phyloP scores from a whole-genome alignment of 441 rosid species.

The Adansonia gregorii region DNA sequence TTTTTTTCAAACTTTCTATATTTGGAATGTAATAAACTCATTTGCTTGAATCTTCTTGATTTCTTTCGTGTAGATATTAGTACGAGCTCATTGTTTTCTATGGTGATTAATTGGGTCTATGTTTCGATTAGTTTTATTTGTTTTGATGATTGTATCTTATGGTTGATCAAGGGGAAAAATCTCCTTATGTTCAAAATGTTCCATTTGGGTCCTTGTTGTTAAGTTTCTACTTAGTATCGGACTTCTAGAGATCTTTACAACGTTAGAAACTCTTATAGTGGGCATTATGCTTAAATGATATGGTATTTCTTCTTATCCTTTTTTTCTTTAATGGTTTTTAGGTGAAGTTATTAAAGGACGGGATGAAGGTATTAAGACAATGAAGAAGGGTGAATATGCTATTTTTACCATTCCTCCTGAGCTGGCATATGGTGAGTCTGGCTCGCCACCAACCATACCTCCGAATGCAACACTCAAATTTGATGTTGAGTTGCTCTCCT shows the following conservation, averaged over 20 bases:
- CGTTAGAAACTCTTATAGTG: background rate
- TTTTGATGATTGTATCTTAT: background rate
- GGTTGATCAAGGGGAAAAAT: background rate
- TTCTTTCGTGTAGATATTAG: background rate
- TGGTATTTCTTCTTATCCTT: background rate
- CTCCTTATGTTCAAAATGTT: background rate
- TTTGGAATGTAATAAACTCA: background rate
- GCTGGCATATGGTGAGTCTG: constrained; percentile 83
- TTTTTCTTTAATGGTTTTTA: constrained; percentile 30
- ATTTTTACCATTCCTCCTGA: constrained; percentile 81
- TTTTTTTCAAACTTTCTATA: background rate
- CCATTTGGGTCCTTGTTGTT: background rate
- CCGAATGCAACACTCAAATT: constrained; percentile 77
- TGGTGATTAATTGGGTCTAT: background rate
- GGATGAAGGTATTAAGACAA: constrained; percentile 91
- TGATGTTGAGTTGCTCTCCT: constrained; percentile 81
- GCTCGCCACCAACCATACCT: constrained; percentile 84
- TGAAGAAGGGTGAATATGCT: constrained; percentile 93
- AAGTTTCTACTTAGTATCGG: background rate
- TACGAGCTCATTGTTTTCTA: background rate
- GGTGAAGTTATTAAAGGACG: constrained; percentile 94
- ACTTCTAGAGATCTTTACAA: background rate
- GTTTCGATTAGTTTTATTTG: background rate
- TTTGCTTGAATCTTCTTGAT: background rate
- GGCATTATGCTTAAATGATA: background rate